Base-by-base conservation (phyloP, 495 filamentous ascomycete genomes). In the Talaromyces thailandensis region DNA sequence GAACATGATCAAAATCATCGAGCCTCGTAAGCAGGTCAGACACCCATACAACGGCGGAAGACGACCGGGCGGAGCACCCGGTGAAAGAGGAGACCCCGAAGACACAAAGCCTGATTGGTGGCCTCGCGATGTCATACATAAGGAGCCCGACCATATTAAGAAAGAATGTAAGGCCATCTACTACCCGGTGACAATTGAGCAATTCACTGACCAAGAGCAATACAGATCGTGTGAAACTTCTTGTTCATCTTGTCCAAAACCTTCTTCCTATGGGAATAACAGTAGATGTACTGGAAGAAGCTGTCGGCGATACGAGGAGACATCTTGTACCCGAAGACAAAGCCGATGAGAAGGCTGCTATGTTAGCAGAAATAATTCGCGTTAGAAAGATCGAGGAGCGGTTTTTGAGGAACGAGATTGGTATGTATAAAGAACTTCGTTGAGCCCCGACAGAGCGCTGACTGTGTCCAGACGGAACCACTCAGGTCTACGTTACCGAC, bases 21-120 rank as follows among this genome's bases (percentile, higher is more conserved):
- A 92, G 57, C 89, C 92, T 0, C 90, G 89, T 64, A 97, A 97
- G 71, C 91, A 96, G 69, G 85, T 87, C 0, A 86, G 81, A 51
- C 85, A 89, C 65, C 93, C 93, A 0, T 97, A 96, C 71, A 92
- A 88, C 25, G 80, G 83, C 18, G 81, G 86, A 48, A 71, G 70
- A 60, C 66, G 71, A 8, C 70, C 71, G 32, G 73, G 74, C 25
- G 71, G 71, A 26, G 64, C 73, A 6, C 71, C 75, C 0, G 76
- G 74, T n/a, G 63, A 72, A 18, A 74, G 70, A 23, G 72, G 74
- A 6, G 77, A 80, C 50, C 77, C 79, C 3, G 80, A 88, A 48
- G 75, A 78, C 32, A 86, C 81, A 51, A 84, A 83, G 32, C 93
- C 93, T 11, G 78, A 79, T 18, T 96, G 91, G 90, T 97, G 93